phyloP scores from a whole-genome alignment of 2,329 filamentous ascomycete species.

The Sclerotinia glacialis region DNA sequence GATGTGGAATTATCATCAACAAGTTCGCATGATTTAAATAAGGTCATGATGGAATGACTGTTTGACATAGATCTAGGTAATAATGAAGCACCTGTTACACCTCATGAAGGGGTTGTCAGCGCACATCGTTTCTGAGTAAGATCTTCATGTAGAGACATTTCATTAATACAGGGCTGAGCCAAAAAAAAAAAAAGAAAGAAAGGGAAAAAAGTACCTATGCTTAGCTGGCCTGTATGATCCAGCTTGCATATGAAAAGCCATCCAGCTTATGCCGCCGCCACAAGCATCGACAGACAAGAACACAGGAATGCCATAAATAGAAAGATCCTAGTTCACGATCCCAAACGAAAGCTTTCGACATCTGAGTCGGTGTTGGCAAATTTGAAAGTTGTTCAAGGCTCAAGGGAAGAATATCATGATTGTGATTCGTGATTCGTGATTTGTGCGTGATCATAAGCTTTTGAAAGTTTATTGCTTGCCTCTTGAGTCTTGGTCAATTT shows the following conservation, averaged over 20 bases:
- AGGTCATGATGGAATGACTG: neutral
- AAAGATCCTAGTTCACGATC: neutral
- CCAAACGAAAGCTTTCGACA: neutral
- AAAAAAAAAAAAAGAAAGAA: neutral
- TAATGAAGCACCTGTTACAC: neutral
- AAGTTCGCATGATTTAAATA: neutral
- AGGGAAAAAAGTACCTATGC: neutral
- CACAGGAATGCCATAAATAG: neutral
- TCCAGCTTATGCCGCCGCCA: slow-evolving; percentile 1
- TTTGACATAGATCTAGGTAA: neutral
- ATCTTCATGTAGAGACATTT: neutral
- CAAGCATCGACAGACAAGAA: neutral
- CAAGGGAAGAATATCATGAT: neutral
- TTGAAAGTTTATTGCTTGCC: slow-evolving; percentile 1
- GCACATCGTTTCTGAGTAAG: neutral
- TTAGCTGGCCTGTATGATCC: neutral
- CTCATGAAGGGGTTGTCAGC: neutral
- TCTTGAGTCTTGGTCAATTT: neutral
- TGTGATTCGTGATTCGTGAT: slow-evolving; percentile 11
- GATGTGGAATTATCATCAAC: neutral
- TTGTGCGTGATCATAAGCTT: neutral
- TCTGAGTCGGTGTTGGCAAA: slow-evolving; percentile 3
- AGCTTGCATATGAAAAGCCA: slow-evolving; percentile 8
- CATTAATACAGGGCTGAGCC: slow-evolving; percentile 3
- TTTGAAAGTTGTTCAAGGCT: neutral